phyloP scores from a whole-genome alignment of 2,329 filamentous ascomycete species.

The Colletotrichum cereale region DNA sequence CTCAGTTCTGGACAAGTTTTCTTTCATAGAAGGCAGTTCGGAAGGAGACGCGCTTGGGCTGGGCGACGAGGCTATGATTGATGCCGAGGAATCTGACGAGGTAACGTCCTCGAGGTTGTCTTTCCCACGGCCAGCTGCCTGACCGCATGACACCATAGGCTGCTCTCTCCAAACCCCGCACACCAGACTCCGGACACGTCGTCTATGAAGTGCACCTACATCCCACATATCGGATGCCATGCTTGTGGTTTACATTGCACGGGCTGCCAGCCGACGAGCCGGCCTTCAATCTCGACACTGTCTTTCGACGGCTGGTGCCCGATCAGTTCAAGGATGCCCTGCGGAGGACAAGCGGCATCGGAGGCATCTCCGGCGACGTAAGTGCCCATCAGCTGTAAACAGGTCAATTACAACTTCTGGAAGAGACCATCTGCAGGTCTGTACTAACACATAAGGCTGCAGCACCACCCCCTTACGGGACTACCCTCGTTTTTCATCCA shows the following conservation, averaged over 20 bases:
- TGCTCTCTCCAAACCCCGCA: constrained; percentile 51
- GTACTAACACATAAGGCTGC: constrained; percentile 47
- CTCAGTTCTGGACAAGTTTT: constrained; percentile 59
- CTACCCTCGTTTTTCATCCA: constrained; percentile 90
- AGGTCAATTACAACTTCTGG: constrained; percentile 50
- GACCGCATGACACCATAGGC: constrained; percentile 51
- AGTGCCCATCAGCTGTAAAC: constrained; percentile 56
- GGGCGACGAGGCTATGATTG: constrained; percentile 61
- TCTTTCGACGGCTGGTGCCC: constrained; percentile 79
- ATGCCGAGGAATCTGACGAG: constrained; percentile 64
- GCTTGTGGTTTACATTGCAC: constrained; percentile 80
- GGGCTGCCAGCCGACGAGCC: constrained; percentile 67
- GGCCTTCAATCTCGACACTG: constrained; percentile 73
- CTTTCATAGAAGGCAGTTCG: constrained; percentile 51
- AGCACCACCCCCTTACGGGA: constrained; percentile 87
- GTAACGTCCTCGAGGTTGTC: constrained; percentile 49
- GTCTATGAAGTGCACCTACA: constrained; percentile 82
- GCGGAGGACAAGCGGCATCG: constrained; percentile 72
- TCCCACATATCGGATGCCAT: constrained; percentile 79
- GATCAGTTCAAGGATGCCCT: constrained; percentile 72
- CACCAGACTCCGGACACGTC: constrained; percentile 61
- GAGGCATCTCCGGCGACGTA: constrained; percentile 82
- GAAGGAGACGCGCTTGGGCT: constrained; percentile 42
- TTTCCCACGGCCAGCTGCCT: constrained; percentile 22
- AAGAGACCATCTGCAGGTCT: constrained; percentile 40